phyloP scores from a whole-genome alignment of 805 yeast species.

The Ogataea salicorniae region DNA sequence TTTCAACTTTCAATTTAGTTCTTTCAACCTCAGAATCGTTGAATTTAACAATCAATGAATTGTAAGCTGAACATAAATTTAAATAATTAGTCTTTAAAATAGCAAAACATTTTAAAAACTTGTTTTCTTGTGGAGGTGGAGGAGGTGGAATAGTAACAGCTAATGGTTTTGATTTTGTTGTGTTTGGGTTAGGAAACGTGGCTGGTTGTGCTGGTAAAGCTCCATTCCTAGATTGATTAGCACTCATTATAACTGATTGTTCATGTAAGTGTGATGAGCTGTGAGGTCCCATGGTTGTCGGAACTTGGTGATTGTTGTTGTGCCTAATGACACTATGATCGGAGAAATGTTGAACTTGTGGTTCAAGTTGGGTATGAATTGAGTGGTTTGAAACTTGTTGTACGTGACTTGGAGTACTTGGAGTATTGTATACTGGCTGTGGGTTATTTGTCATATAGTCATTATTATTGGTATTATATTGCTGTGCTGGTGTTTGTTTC shows the following conservation, averaged over 20 bases:
- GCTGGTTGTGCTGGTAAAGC: not conserved
- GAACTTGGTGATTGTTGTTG: too few species aligned
- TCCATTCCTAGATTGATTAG: too few species aligned
- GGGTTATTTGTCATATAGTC: too few species aligned
- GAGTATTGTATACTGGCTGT: not conserved
- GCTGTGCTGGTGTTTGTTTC: too few species aligned
- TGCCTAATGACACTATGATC: too few species aligned
- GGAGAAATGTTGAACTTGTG: not conserved
- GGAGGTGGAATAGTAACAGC: not conserved
- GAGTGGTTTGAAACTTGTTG: too few species aligned
- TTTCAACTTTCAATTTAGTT: slow-evolving; percentile 16
- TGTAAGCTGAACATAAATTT: slow-evolving; percentile 19
- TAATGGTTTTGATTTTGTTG: not conserved
- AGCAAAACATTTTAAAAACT: slow-evolving; percentile 20
- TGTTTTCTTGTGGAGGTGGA: slow-evolving; percentile 9
- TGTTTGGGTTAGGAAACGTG: not conserved
- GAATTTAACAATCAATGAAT: slow-evolving; percentile 14
- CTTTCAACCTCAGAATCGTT: slow-evolving; percentile 21
- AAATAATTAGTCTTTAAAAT: slow-evolving; percentile 20
- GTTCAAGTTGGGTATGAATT: not conserved
- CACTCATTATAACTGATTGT: too few species aligned
- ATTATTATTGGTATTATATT: too few species aligned
- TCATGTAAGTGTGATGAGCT: too few species aligned
- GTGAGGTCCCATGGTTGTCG: too few species aligned
- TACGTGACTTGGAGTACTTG: not conserved